These are phyloP conservation scores for Thelephora ganbajun DNA, from an alignment of 768 basidiomycete species.

Conservation along the genomic window DNA sequence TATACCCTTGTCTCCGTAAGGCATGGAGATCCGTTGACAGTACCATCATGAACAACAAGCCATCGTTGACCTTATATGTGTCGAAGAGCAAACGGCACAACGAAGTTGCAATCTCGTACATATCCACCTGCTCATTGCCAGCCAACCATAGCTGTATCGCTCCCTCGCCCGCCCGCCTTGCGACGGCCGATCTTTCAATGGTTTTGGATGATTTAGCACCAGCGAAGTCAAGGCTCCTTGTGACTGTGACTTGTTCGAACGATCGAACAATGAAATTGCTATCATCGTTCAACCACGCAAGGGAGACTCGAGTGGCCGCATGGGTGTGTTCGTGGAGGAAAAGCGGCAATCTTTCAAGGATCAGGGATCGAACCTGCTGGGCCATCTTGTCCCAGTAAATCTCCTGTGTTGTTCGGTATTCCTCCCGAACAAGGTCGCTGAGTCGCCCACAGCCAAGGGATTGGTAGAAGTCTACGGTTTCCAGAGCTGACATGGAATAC, in stretches of 20 bases:
- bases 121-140: constrained; percentile 60
- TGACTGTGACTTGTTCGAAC: constrained; percentile 48
- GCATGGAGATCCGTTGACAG: constrained; percentile 80
- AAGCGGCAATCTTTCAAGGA: constrained; percentile 75
- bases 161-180: constrained; percentile 33
- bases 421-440: constrained; percentile 61
- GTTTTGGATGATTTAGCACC: constrained; percentile 32
- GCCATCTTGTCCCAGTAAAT: constrained; percentile 32
- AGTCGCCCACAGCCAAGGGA: constrained; percentile 64
- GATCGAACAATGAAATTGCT: constrained; percentile 58
- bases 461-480: constrained; percentile 49
- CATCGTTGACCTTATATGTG: constrained; percentile 71
- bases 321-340: constrained; percentile 86
- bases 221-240: constrained; percentile 45
- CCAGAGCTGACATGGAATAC: neutral
- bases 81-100: constrained; percentile 72
- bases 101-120: constrained; percentile 84
- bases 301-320: constrained; percentile 42
- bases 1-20: constrained; percentile 73
- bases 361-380: constrained; percentile 38
- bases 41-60: constrained; percentile 84
- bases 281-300: constrained; percentile 50
- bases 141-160: constrained; percentile 69
- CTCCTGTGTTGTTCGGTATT: constrained; percentile 49
- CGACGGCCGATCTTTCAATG: constrained; percentile 65